Base-by-base conservation (phyloP, 1,284 basidiomycete species). In the Tilletia setariae region DNA sequence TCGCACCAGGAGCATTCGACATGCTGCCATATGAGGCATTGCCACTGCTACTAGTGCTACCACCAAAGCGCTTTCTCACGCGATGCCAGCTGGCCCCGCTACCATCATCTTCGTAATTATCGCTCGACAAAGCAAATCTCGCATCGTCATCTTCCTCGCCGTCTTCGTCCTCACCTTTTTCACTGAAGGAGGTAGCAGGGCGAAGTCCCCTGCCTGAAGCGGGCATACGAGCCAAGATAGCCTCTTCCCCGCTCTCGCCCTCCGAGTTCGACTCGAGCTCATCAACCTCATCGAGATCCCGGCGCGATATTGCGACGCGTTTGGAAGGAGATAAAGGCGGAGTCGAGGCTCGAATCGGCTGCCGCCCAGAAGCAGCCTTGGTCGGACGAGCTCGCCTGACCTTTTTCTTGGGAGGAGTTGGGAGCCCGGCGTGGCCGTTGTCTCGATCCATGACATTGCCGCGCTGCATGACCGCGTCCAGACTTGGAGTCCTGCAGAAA, bases 401-500 rank as follows among this genome's bases (percentile, higher is more conserved):
- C 56, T 13, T 32, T n/a, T 32, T 40, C 3, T 35, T 25, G 19
- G 56, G 56, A 25, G 56, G 56, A 8, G 56, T 61, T 7, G 56
- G 56, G 9, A 30, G 28, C 7, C 28, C 28, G 8, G 56, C 56
- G 28, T 61, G 56, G 2, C 30, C 28, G 7, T 32, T 30, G 32
- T 61, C 56, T 6, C 25, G 28, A 40, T 61, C 56, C 8, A 16
- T 19, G 2, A 61, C 56, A 9, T 61, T 30, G 2, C 56, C 56
- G 28, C 56, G 56, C 32, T 61, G 56, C 56, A 61, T 61, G 9
- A 61, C 56, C 3, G 56, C 56, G 56, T 61, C 56, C 30, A 61
- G 21, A 35, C 56, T 61, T 16, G 56, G 56, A 13, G 56, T 61
- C 30, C 56, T 28, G 28, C 30, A 61, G 28, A 61, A 61, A 13